Evolutionary conservation across 2,329 filamentous ascomycete genomes (phyloP), one percentile per base, ranked within the genome.

Genomic region (Dryadomyces quercus-mongolicae): DNA sequence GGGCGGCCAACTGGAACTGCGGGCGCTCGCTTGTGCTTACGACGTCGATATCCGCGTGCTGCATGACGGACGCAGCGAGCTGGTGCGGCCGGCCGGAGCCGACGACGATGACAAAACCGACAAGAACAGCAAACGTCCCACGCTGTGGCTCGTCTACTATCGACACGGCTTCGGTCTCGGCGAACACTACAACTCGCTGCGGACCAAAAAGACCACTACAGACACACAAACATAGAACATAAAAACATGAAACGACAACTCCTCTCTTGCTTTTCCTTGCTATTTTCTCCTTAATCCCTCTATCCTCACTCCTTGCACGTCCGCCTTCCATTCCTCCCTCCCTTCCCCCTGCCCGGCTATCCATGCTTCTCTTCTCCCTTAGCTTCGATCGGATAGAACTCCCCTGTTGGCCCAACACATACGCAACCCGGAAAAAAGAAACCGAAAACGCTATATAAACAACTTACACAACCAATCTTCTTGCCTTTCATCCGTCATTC

Each of bases 161-260:
- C 79, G 87, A 62, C 90, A 96, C 71, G 88, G 88, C 50, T 97
- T 94, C 68, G 92, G 92, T 1, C 73, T 98, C 51, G 93, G 93
- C 13, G 93, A 97, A 72, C 93, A 98, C 71, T 98, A 98, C 70
- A 98, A 98, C 67, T 95, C 91, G 53, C 70, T 98, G 66, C 69
- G 80, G 61, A 78, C 74, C 63, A 59, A 58, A 54, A 31, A 31
- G 25, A 31, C 25, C 8, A 8, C 25, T 31, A 8, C 25, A 4
- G 25, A 31, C 4, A 31, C 25, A 31, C 25, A 31, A 8, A 31
- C 8, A 4, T 31, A 31, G 8, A 5, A 4, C 25, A 31, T 8
- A 8, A 8, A 31, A 31, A 31, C 8, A n/a, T n/a, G n/a, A n/a
- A n/a, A n/a, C n/a, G n/a, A n/a, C n/a, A n/a, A n/a, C 25, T 31